Conservation (phyloP, 352 stramenopile species). For the Phytophthora rubi region DNA sequence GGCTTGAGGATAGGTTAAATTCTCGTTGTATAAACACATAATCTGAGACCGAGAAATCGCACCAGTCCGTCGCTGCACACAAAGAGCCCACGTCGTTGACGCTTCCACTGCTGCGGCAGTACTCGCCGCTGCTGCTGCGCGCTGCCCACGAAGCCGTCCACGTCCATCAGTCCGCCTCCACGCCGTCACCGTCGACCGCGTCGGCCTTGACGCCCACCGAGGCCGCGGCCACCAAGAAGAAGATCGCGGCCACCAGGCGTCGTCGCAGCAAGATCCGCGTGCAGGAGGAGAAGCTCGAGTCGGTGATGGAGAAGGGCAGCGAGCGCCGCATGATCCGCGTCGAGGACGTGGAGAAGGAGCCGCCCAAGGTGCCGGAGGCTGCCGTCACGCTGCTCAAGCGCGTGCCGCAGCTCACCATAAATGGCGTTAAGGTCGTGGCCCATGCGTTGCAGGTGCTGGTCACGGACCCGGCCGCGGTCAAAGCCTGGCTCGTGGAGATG, state of each 20-base stretch:
- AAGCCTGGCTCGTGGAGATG: slow-evolving; percentile 61
- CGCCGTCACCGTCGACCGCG: background rate
- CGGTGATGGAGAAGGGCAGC: slow-evolving; percentile 76
- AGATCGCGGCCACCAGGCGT: slow-evolving; percentile 68
- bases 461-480: slow-evolving; percentile 66
- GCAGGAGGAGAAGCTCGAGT: slow-evolving; percentile 81
- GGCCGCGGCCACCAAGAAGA: slow-evolving; percentile 74
- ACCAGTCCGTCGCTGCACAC: too few relatives aligned
- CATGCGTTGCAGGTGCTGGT: slow-evolving; percentile 63
- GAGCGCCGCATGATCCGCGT: slow-evolving; percentile 54
- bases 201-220: slow-evolving; percentile 33
- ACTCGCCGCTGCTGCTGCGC: slow-evolving; percentile 34
- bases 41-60: too few relatives aligned
- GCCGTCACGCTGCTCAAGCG: slow-evolving; percentile 74
- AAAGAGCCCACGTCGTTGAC: background rate
- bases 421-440: slow-evolving; percentile 60
- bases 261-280: slow-evolving; percentile 83
- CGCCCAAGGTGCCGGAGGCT: slow-evolving; percentile 76
- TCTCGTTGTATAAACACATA: too few relatives aligned
- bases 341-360: slow-evolving; percentile 58
- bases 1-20: too few relatives aligned
- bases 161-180: background rate
- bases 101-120: slow-evolving; percentile 23
- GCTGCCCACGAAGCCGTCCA: slow-evolving; percentile 44
- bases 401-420: slow-evolving; percentile 63